Percentiles rank a stretch among this genome's conserved stretches.
These are phyloP conservation scores for Sporisorium graminicola DNA, from an alignment of 1,284 basidiomycete genomes.

Conservation along the genomic window DNA sequence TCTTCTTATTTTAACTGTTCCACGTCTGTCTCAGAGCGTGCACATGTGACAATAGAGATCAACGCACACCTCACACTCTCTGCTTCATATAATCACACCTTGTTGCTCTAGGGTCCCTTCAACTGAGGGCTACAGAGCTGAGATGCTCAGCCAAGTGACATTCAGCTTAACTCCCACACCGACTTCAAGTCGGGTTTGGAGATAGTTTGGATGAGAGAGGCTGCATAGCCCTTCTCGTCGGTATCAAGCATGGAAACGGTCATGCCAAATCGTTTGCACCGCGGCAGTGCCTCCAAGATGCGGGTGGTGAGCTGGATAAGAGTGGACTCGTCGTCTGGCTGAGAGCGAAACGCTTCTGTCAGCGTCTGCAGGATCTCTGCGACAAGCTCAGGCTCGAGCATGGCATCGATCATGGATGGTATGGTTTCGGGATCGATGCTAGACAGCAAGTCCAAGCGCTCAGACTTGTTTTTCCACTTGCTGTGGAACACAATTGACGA, in stretches of 20 bases:
- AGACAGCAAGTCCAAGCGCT: slow-evolving; percentile 15
- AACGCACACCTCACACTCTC: too few species aligned
- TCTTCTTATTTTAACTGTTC: neutral
- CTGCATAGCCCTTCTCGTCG: slow-evolving; percentile 24
- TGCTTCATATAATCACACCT: slow-evolving; percentile 1
- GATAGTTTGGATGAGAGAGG: slow-evolving; percentile 17
- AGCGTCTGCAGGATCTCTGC: slow-evolving; percentile 34
- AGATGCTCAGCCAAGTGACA: too few species aligned
- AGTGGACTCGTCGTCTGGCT: neutral
- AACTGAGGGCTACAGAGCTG: too few species aligned
- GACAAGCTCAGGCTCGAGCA: slow-evolving; percentile 39
- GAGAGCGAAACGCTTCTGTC: slow-evolving; percentile 2
- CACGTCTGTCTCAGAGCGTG: too few species aligned
- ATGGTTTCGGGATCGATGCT: slow-evolving; percentile 24
- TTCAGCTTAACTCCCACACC: slow-evolving; percentile 33
- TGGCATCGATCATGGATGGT: slow-evolving; percentile 37
- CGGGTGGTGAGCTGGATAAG: neutral
- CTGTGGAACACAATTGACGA: slow-evolving; percentile 48
- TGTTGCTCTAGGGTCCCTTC: neutral
- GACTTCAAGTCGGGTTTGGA: slow-evolving; percentile 21
- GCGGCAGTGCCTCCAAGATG: slow-evolving; percentile 19
- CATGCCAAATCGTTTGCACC: slow-evolving; percentile 44
- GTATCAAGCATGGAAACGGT: slow-evolving; percentile 40
- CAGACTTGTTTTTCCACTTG: slow-evolving; percentile 38
- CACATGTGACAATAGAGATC: too few species aligned